Conservation (phyloP, 225 moss, liverwort and hornwort species). For the Asterella californica region DNA sequence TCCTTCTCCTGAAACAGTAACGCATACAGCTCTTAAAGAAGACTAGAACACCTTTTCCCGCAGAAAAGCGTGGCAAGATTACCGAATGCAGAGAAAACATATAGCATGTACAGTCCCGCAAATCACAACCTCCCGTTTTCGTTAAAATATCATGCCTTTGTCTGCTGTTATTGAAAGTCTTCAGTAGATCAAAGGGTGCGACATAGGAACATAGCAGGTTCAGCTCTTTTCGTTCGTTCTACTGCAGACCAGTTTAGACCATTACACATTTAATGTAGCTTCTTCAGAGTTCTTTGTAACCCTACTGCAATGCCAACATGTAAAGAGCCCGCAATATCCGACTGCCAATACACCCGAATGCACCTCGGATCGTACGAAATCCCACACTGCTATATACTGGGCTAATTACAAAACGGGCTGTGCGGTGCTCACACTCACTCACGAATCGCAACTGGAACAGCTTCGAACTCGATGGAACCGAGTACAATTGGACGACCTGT, state of each 20-base stretch:
- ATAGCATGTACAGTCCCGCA: not conserved
- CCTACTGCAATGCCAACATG: too few species aligned
- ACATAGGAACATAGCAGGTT: not conserved
- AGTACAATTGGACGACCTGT: not conserved
- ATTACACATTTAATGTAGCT: too few species aligned
- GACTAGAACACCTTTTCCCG: not conserved
- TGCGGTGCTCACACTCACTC: not conserved
- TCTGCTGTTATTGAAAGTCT: not conserved
- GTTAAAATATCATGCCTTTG: not conserved
- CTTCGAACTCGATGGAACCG: not conserved
- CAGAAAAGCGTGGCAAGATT: not conserved
- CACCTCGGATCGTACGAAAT: not conserved
- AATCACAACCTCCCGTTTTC: not conserved
- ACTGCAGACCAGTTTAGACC: not conserved
- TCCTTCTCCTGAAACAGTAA: not conserved
- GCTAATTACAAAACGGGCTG: not conserved
- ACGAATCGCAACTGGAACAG: not conserved
- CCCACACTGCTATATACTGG: not conserved
- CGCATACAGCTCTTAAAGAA: not conserved
- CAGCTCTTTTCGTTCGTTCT: not conserved
- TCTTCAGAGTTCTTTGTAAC: too few species aligned
- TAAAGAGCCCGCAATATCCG: not conserved
- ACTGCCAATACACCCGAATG: not conserved
- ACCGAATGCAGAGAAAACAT: not conserved
- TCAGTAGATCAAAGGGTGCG: not conserved